Conservation (phyloP, 139 green algal genomes). For the Volvox reticuliferus region DNA sequence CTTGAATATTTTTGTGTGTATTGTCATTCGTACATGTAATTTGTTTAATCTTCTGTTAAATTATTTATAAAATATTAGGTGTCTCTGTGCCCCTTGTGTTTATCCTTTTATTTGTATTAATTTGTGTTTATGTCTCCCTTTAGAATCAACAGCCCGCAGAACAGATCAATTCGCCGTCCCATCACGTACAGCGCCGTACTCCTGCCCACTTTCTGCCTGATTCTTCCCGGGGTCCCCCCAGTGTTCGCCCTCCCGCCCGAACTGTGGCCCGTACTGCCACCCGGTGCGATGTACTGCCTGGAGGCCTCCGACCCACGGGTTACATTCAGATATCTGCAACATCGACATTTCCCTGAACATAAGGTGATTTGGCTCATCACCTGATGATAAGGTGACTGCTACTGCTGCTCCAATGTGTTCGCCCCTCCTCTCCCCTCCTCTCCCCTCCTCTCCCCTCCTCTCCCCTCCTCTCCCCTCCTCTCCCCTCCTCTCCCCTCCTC, state of each 20-base stretch:
- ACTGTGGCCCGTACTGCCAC: conserved; percentile 40
- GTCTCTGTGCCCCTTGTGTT: not conserved
- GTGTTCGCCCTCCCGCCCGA: conserved; percentile 13
- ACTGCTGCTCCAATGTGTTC: not conserved
- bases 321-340: conserved; percentile 22
- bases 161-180: not conserved
- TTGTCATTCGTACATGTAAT: not conserved
- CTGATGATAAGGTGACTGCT: too few relatives aligned
- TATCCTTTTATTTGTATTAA: too few relatives aligned
- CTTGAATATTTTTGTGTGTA: not conserved
- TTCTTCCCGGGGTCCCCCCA: not conserved
- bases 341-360: not conserved
- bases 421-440: not conserved
- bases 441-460: not conserved
- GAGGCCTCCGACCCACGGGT: conserved; percentile 16
- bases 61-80: not conserved
- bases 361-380: too few relatives aligned
- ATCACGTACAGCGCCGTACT: not conserved
- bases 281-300: conserved; percentile 31
- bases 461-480: too few relatives aligned
- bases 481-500: too few relatives aligned
- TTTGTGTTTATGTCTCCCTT: too few relatives aligned
- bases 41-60: not conserved
- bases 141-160: too few relatives aligned
- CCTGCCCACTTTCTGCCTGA: too few relatives aligned